A percentile compares a stretch with the other conserved stretches of the same genome.
Evolutionary conservation across 306 rosid genomes (phyloP).

Genomic region (Erythrophleum fordii): DNA sequence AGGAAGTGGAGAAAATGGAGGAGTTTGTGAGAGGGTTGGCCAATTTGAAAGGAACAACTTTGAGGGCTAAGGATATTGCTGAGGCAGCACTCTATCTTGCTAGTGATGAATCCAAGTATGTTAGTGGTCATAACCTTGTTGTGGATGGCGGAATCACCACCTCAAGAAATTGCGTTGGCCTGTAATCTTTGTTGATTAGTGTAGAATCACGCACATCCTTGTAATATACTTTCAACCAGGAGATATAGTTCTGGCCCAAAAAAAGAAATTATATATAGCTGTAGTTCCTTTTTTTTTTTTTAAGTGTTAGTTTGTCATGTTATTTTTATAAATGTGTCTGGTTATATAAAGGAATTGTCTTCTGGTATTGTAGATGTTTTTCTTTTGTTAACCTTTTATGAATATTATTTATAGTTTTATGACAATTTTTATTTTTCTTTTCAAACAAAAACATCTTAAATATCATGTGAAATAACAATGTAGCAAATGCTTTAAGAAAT

Average conservation of each 20-base stretch:
- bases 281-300: background rate
- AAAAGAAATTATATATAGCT: conserved; percentile 8
- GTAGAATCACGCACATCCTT: background rate
- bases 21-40: conserved; percentile 81
- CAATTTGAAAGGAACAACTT: conserved; percentile 70
- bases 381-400: background rate
- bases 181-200: conserved; percentile 34
- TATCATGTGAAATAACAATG: too few species aligned
- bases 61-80: conserved; percentile 75
- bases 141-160: conserved; percentile 92
- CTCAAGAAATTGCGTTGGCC: conserved; percentile 75
- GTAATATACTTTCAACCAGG: conserved; percentile 11
- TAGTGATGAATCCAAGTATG: conserved; percentile 87
- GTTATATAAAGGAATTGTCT: background rate
- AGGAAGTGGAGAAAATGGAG: conserved; percentile 80
- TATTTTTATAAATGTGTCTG: background rate
- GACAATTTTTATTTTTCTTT: background rate
- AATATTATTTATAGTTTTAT: background rate
- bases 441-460: background rate
- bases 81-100: conserved; percentile 96
- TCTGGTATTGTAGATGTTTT: background rate
- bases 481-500: too few species aligned
- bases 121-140: conserved; percentile 93
- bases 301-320: background rate
- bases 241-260: too few species aligned